Evolutionary conservation across 768 basidiomycete species (phyloP), one percentile per base, ranked within the genome.

Genomic region (Solioccasus polychromus): DNA sequence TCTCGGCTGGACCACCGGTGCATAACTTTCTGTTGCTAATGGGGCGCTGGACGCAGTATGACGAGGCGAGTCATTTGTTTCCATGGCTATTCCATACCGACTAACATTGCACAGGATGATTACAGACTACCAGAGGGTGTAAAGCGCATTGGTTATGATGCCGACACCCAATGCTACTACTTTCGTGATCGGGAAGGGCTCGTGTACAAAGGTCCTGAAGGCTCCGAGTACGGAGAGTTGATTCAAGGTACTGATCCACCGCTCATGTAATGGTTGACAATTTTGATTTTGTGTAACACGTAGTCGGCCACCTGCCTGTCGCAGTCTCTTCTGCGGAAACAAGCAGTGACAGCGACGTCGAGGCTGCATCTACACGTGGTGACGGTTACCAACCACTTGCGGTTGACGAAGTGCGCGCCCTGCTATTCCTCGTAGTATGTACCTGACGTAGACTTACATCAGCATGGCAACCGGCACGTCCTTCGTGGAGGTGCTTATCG

Each of bases 61-160:
- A 68, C 42, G 66, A 68, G 51, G 66, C 40, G 29, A 3, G 55
- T 25, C 25, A 6, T 29, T 8, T 38, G 8, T 32, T 40, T 17
- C 3, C n/a, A 24, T 26, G 12, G 30, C 9, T 15, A 8, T 8
- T 12, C 26, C 2, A 10, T 18, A 12, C 19, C 18, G 12, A 31
- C 23, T 44, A 39, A 53, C 41, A 15, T 35, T n/a, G n/a, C 26
- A 26, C 17, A 78, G 77, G 77, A 79, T 47, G 68, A 69, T n/a
- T 74, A 76, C 54, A 70, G 77, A 50, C 71, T 79, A 41, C 77
- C 77, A 2, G 72, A 72, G 42, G 77, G 77, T 32, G 65, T 77
- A 60, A 70, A 79, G 50, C 79, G 88, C 26, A 77, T 85, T 45
- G 88, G 86, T 10, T 90, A 89, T 58, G 88, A 91, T 65, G 69